Evolutionary conservation across 106 monocot genomes (phyloP), one percentile per base, ranked within the genome.

Genomic region (Vanilla planifolia): DNA sequence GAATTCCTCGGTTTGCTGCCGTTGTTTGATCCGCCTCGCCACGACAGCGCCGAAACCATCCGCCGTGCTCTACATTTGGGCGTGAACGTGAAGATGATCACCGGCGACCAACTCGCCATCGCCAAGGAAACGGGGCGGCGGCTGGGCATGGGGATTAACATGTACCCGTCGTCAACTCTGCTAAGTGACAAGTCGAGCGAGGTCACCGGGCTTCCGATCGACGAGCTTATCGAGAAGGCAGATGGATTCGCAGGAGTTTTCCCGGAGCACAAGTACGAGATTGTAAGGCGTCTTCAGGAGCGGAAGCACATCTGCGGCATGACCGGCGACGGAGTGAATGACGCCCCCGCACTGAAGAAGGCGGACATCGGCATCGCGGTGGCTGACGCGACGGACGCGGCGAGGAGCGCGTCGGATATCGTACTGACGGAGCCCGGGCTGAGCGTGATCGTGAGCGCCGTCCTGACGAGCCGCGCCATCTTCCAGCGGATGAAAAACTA

Each of bases 191-290:
- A 76, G 65, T 44, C 29, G 30, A 30, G 36, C 15, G 71, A 72
- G 2, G 44, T 64, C 23, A 68, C 65, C 19, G 48, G 29, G 51
- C 37, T 66, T 40, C 35, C 66, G 23, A 27, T 66, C 26, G 66
- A 66, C 52, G 66, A 66, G 34, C 24, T 84, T 10, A 84, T 84
- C 30, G 84, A 84, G 72, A 79, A 55, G 32, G 84, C 84, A 28
- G 84, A 84, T 51, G 84, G 84, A 6, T 84, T 84, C 34, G 84
- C 84, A 14, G 84, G 84, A 34, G 84, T 84, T 33, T 84, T 84
- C 62, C 84, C 84, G 4, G 70, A 70, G 40, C 70, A 70, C 51
- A 70, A 70, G 26, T 70, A 70, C 51, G 70, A 70, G 44, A 70
- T 70, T 50, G 70, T 70, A 28, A 14, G 28, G 61, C 46, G 48